These are phyloP conservation scores for Daldinia eschscholtzii DNA, from an alignment of 2,329 filamentous ascomycete genomes.

Conservation along the genomic window DNA sequence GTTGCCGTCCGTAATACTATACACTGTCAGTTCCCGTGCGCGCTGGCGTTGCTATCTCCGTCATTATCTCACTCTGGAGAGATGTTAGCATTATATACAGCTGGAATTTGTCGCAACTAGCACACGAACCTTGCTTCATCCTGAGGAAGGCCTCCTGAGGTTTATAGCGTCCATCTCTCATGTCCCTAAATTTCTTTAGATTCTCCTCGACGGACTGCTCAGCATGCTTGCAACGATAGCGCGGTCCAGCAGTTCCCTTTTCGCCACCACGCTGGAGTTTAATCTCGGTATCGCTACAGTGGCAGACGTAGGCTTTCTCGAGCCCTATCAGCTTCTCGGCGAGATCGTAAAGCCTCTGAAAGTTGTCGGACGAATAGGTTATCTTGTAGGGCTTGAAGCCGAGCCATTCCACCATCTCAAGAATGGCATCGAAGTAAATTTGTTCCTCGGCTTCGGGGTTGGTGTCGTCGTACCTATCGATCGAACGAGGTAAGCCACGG, in stretches of 20 bases:
- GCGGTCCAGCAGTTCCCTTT: conserved; percentile 67
- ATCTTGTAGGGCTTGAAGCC: conserved; percentile 82
- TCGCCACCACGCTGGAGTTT: conserved; percentile 88
- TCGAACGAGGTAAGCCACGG: conserved; percentile 8
- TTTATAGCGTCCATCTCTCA: conserved; percentile 92
- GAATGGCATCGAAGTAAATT: conserved; percentile 88
- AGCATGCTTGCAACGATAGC: conserved; percentile 86
- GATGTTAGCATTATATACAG: conserved; percentile 17
- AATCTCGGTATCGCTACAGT: conserved; percentile 84
- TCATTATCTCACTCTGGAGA: conserved; percentile 32
- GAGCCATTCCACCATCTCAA: conserved; percentile 89
- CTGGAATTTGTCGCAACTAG: neutral
- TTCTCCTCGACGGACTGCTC: conserved; percentile 81
- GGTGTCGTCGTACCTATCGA: conserved; percentile 81
- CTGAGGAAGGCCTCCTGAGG: conserved; percentile 85
- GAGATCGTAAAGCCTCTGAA: conserved; percentile 86
- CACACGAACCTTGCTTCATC: conserved; percentile 82
- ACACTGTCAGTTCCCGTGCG: conserved; percentile 14
- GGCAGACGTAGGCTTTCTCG: conserved; percentile 85
- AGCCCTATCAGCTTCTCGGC: conserved; percentile 85
- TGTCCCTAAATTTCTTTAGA: conserved; percentile 84
- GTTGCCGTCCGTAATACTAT: conserved; percentile 78
- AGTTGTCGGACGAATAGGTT: conserved; percentile 92
- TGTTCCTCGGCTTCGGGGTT: conserved; percentile 95
- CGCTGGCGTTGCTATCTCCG: neutral